Base-by-base conservation (phyloP, 1,284 basidiomycete genomes). In the Cutaneotrichosporon cutaneum region DNA sequence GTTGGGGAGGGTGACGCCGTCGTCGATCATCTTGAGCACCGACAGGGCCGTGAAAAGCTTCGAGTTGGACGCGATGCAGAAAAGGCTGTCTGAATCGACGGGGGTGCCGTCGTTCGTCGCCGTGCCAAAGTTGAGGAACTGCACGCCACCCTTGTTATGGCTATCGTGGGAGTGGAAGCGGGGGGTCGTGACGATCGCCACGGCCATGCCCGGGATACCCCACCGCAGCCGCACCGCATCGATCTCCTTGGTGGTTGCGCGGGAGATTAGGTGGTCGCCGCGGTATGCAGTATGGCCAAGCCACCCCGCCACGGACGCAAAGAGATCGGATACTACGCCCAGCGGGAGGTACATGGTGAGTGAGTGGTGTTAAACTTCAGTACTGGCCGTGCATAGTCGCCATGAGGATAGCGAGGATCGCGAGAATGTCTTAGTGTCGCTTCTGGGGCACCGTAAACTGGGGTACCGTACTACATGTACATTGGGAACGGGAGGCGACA, bases 21-120 rank as follows among this genome's bases (percentile, higher is more conserved):
- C 81, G 36, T 77, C 70, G 16, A 82, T 74, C 21, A 81, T 67
- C 13, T 82, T 69, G 0, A 81, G 82, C 3, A 82, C 44, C 0
- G 81, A 70, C 2, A 78, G 67, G 0, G 76, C 72, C 0, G 81
- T 74, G 68, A 83, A 83, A 0, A 82, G 77, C 63, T 83, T 84
- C 2, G 82, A 82, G 66, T 81, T 82, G 14, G 82, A 83, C 1
- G 75, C 82, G 44, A 84, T 77, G 4, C 66, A 70, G 63, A 82
- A 82, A 26, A 80, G 66, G 0, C 81, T 77, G 82, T 83, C 57
- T 0, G 42, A 35, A 16, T 60, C 53, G 16, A 53, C 51, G 2
- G 32, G 30, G 14, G 9, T 24, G 16, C 26, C 48, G 27, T 14
- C 16, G 48, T 27, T 27, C 26, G 48, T 54, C 16, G 35, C 54